phyloP scores from a whole-genome alignment of 208 protist species.

The Porcisia hertigi region DNA sequence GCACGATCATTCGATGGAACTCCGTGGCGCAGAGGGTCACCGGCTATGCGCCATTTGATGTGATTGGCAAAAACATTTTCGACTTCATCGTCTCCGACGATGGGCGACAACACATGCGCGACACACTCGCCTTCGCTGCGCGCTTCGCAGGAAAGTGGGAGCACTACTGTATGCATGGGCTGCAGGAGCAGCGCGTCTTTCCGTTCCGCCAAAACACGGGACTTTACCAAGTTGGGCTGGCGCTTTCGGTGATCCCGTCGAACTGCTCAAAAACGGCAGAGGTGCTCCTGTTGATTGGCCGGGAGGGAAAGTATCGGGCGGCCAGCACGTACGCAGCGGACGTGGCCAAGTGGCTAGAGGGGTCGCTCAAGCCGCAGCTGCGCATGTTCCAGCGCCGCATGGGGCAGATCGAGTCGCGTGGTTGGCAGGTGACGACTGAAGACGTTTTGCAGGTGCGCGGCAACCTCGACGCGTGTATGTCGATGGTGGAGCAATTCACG shows the following conservation, averaged over 20 bases:
- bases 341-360: constrained; percentile 69
- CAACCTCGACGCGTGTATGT: constrained; percentile 71
- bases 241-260: constrained; percentile 78
- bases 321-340: constrained; percentile 76
- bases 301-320: constrained; percentile 66
- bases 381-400: constrained; percentile 62
- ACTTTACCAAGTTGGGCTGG: constrained; percentile 61
- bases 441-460: constrained; percentile 61
- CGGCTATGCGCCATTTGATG: constrained; percentile 58
- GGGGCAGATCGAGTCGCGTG: constrained; percentile 50
- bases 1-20: constrained; percentile 91
- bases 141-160: constrained; percentile 71
- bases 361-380: constrained; percentile 76
- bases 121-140: constrained; percentile 42
- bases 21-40: constrained; percentile 52
- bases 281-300: constrained; percentile 81
- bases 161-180: constrained; percentile 47
- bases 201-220: constrained; percentile 70
- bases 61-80: constrained; percentile 78
- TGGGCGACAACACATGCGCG: constrained; percentile 42
- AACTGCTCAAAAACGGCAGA: constrained; percentile 44
- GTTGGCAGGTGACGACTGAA: constrained; percentile 56
- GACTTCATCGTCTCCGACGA: constrained; percentile 55
- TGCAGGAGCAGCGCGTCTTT: constrained; percentile 55
- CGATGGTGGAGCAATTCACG: constrained; percentile 69